Conservation (phyloP, 306 rosid genomes). For the Vigna nakashimae region DNA sequence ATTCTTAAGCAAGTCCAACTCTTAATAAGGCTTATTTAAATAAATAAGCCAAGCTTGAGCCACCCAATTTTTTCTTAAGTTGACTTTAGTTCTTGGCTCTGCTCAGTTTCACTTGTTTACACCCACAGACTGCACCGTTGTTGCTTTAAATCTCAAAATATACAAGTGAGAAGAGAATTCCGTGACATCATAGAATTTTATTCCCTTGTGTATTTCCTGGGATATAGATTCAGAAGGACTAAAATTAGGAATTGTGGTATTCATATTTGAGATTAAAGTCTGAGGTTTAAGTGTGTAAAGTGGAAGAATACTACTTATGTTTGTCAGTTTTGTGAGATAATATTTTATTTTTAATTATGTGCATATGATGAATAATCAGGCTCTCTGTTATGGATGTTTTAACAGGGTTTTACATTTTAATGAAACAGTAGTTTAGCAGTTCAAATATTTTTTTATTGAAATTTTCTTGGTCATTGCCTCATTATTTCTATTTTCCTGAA, state of each 20-base stretch:
- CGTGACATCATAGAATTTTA: not conserved
- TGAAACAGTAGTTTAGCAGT: not conserved
- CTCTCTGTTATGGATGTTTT: not conserved
- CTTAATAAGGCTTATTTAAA: too few species aligned
- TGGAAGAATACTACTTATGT: conserved; percentile 21
- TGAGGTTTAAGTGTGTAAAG: conserved; percentile 13
- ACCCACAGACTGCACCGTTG: not conserved
- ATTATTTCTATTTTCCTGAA: conserved; percentile 27
- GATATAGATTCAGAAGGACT: conserved; percentile 16
- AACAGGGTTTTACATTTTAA: conserved; percentile 16
- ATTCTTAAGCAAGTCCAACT: too few species aligned
- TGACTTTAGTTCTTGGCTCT: too few species aligned
- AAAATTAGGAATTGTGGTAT: conserved; percentile 9
- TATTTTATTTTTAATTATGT: conserved; percentile 8
- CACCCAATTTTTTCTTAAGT: too few species aligned
- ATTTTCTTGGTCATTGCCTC: conserved; percentile 13
- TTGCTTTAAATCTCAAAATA: conserved; percentile 8
- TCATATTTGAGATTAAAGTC: conserved; percentile 36
- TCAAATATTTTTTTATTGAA: conserved; percentile 11
- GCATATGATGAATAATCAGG: conserved; percentile 9
- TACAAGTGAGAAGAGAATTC: conserved; percentile 23
- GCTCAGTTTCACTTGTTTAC: too few species aligned
- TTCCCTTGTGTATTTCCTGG: not conserved
- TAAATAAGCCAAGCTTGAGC: too few species aligned
- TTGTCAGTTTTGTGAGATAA: conserved; percentile 17